phyloP scores from a whole-genome alignment of 495 filamentous ascomycete species.

The Trichoderma virens region DNA sequence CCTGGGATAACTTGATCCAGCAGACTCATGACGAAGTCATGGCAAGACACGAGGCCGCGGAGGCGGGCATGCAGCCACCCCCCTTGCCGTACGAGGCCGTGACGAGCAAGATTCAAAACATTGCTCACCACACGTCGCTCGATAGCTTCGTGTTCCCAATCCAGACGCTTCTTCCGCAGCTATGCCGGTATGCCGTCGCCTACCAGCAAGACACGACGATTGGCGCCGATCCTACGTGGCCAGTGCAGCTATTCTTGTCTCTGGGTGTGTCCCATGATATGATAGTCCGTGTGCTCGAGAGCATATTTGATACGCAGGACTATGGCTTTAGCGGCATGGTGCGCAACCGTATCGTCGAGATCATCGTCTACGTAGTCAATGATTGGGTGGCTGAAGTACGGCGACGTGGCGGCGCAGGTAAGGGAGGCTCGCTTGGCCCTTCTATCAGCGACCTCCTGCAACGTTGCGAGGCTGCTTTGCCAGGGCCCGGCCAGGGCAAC shows the following conservation, averaged over 20 bases:
- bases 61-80: conserved; percentile 16
- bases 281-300: conserved; percentile 69
- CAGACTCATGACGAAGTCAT: conserved; percentile 57
- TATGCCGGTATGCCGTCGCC: conserved; percentile 71
- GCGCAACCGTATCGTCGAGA: conserved; percentile 32
- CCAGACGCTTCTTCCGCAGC: conserved; percentile 51
- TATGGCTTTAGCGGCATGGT: conserved; percentile 66
- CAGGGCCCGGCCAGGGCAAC: conserved; percentile 15
- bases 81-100: conserved; percentile 61
- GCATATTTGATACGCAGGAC: conserved; percentile 76
- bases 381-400: conserved; percentile 36
- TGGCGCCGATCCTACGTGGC: conserved; percentile 58
- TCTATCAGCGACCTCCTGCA: conserved; percentile 37
- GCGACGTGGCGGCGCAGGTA: conserved; percentile 27
- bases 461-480: conserved; percentile 30
- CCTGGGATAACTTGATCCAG: conserved; percentile 77
- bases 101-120: conserved; percentile 59
- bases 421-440: conserved; percentile 23
- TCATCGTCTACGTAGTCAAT: conserved; percentile 30
- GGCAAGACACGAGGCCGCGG: conserved; percentile 34
- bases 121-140: conserved; percentile 71
- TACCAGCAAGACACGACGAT: conserved; percentile 59
- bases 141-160: conserved; percentile 67
- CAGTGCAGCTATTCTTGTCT: conserved; percentile 70
- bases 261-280: conserved; percentile 68